These are phyloP conservation scores for Nakaseomyces nivariensis DNA, from an alignment of 1,139 yeast genomes.

Conservation along the genomic window DNA sequence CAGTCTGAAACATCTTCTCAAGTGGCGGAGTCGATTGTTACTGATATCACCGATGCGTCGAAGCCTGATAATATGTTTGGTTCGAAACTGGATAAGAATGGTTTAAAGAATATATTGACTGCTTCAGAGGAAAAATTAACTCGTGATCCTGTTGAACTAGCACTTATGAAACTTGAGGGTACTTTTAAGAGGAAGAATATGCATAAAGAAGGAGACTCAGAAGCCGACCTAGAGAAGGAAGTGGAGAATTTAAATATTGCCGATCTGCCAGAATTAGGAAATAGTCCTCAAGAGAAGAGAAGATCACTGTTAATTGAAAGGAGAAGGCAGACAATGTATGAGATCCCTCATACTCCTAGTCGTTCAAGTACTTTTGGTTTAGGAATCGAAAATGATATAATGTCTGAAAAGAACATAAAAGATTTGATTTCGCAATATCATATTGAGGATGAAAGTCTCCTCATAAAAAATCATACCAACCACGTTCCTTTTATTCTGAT, in stretches of 20 bases:
- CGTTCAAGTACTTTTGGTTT: not conserved
- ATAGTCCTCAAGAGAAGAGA: conserved; percentile 19
- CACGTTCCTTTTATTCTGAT: conserved; percentile 79
- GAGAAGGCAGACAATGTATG: conserved; percentile 32
- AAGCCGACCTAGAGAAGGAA: conserved; percentile 21
- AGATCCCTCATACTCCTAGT: conserved; percentile 20
- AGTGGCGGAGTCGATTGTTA: not conserved
- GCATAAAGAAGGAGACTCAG: conserved; percentile 8
- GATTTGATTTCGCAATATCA: conserved; percentile 19
- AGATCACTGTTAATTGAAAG: conserved; percentile 30
- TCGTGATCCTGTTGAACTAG: conserved; percentile 58
- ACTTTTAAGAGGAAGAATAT: conserved; percentile 28
- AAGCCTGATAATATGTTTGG: not conserved
- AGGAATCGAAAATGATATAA: conserved; percentile 4
- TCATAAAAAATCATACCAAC: conserved; percentile 23
- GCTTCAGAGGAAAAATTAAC: conserved; percentile 13
- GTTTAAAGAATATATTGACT: conserved; percentile 2
- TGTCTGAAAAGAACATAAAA: conserved; percentile 16
- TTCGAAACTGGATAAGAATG: not conserved
- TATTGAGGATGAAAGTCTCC: conserved; percentile 20
- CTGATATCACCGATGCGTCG: not conserved
- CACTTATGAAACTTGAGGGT: conserved; percentile 72
- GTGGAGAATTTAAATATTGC: conserved; percentile 28
- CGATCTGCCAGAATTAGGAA: conserved; percentile 10
- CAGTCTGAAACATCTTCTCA: conserved; percentile 8